Conservation (phyloP, 2,329 filamentous ascomycete genomes). For the Aspergillus latus region DNA sequence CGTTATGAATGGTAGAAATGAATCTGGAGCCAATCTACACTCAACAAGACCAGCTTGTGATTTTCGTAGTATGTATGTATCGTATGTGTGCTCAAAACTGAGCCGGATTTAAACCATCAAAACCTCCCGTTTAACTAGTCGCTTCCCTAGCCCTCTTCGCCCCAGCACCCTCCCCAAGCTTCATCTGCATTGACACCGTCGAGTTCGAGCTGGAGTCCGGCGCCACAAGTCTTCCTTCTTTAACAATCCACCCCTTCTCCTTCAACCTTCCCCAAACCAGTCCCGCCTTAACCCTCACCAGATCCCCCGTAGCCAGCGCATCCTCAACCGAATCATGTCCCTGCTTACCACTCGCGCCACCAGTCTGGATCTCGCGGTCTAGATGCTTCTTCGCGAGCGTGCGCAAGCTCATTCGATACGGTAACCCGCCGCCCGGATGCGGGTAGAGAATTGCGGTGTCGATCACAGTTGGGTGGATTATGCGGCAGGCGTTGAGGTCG, state of each 20-base stretch:
- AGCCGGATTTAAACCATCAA: background rate
- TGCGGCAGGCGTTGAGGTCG: constrained; percentile 79
- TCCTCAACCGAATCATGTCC: constrained; percentile 95
- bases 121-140: background rate
- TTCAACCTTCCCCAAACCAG: constrained; percentile 69
- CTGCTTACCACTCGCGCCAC: constrained; percentile 38
- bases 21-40: constrained; percentile 27
- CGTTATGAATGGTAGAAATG: constrained; percentile 34
- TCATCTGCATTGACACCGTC: constrained; percentile 13
- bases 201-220: constrained; percentile 27
- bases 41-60: constrained; percentile 5
- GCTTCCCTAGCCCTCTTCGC: constrained; percentile 22
- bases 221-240: constrained; percentile 46
- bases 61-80: background rate
- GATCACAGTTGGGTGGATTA: constrained; percentile 81
- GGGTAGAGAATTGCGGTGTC: constrained; percentile 86
- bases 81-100: background rate
- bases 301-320: constrained; percentile 80
- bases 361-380: constrained; percentile 74
- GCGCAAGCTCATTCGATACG: constrained; percentile 75
- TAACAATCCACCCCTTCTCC: constrained; percentile 65
- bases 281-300: constrained; percentile 70
- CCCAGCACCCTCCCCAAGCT: constrained; percentile 26
- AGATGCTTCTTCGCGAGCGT: constrained; percentile 69
- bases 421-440: constrained; percentile 73